Base-by-base conservation (phyloP, 2,329 filamentous ascomycete species). In the Aspergillus ochraceoroseus region DNA sequence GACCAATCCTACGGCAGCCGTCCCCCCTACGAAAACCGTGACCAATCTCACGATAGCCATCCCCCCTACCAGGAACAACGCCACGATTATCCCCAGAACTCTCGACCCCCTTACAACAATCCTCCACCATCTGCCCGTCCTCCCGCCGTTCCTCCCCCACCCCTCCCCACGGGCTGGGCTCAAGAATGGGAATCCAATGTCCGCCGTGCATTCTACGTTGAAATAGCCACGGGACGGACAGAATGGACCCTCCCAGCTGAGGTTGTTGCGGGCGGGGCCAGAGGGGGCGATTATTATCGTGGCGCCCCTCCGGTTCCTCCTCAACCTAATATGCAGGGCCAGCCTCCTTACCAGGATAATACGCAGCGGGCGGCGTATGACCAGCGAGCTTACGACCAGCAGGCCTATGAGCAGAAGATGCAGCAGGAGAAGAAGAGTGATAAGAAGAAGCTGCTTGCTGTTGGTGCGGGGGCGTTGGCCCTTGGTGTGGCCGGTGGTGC, bases 151-250 rank as follows among this genome's bases (percentile, higher is more conserved):
- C 66, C 65, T 52, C 73, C 80, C 15, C 67, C 75, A 45, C 57
- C 60, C 12, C 66, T 82, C 48, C 72, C 80, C 15, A 56, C 70
- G 34, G 80, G 80, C 50, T 85, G 81, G 80, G 65, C 68, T 18
- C 69, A 78, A 15, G 75, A 82, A 59, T 85, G 74, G 63, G 80
- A 85, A 49, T 72, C 76, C 42, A 70, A 68, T 43, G 67, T 71
- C 44, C 75, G 80, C 55, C 75, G 77, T 40, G 83, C 77, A 67
- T 84, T 77, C 65, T 85, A 81, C 55, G 70, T 79, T 41, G 79
- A 84, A 59, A 66, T 77, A 41, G 68, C 74, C 32, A 77, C 77
- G 8, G 77, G 79, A 13, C 73, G 72, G 43, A 74, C 77, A 0
- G 79, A 83, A 60, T 84, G 80, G 80, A 77, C 82, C 47, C 68